Conservation (phyloP, 2,329 filamentous ascomycete genomes). For the Diaporthe nobilis region DNA sequence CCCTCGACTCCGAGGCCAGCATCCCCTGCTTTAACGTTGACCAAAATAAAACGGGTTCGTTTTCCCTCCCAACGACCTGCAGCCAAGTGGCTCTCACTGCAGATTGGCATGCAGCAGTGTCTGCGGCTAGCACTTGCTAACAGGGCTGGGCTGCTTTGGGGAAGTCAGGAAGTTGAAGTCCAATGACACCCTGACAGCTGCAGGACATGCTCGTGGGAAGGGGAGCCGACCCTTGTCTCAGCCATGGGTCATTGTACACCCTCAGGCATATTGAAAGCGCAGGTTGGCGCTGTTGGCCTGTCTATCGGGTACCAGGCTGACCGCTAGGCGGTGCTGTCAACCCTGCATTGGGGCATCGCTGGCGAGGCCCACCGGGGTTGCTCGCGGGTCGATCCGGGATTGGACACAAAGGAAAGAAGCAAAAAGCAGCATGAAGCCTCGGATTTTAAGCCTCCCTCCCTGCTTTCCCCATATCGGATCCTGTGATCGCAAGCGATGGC, state of each 20-base stretch:
- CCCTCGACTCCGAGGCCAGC: constrained; percentile 4
- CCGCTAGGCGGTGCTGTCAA: constrained; percentile 21
- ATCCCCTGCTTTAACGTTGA: background rate
- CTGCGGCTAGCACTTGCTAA: constrained; percentile 21
- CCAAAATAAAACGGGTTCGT: constrained; percentile 6
- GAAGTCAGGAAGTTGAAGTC: constrained; percentile 28
- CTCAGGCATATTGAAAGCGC: constrained; percentile 19
- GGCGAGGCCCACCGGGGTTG: background rate
- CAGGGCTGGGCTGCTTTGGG: constrained; percentile 1
- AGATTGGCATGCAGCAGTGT: constrained; percentile 30
- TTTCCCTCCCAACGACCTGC: constrained; percentile 21
- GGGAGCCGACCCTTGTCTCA: constrained; percentile 33
- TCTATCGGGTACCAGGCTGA: constrained; percentile 26
- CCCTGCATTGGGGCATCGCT: constrained; percentile 19
- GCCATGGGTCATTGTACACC: constrained; percentile 34
- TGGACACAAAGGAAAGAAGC: background rate
- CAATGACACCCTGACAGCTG: constrained; percentile 26
- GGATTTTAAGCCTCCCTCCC: background rate
- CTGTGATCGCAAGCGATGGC: constrained; percentile 28
- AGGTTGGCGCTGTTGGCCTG: background rate
- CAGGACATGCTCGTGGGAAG: constrained; percentile 30
- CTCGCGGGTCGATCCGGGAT: constrained; percentile 11
- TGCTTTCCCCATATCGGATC: constrained; percentile 16
- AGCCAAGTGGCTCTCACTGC: constrained; percentile 35
- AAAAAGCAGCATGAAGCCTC: background rate